Evolutionary conservation across 352 stramenopile species (phyloP).

Genomic region (Phytophthora tentaculata): DNA sequence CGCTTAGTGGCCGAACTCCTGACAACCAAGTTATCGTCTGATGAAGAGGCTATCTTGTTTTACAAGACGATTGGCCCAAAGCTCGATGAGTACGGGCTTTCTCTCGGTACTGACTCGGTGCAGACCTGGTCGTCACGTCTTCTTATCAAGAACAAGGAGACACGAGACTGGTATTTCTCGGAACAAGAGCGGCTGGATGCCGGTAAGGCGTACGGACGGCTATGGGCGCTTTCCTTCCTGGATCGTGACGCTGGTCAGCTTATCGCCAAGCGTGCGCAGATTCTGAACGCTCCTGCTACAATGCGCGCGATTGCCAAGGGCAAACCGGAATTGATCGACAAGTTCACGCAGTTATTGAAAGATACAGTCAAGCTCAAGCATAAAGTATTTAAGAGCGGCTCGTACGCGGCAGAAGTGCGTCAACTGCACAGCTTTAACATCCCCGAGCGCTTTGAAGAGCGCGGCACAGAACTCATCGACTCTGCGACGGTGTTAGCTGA

Average conservation of each 20-base stretch:
- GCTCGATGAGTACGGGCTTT: slow-evolving; percentile 70
- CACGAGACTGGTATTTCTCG: slow-evolving; percentile 84
- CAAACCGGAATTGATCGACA: slow-evolving; percentile 86
- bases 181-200: slow-evolving; percentile 83
- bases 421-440: slow-evolving; percentile 62
- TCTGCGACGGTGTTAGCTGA: slow-evolving; percentile 61
- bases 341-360: slow-evolving; percentile 88
- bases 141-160: slow-evolving; percentile 91
- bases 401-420: slow-evolving; percentile 62
- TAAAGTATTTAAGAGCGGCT: slow-evolving; percentile 87
- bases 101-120: slow-evolving; percentile 67
- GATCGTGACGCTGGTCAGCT: slow-evolving; percentile 77
- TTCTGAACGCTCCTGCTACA: slow-evolving; percentile 73
- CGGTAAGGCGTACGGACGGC: slow-evolving; percentile 72
- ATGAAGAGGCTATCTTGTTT: slow-evolving; percentile 78
- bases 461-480: slow-evolving; percentile 67
- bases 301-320: slow-evolving; percentile 70
- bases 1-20: slow-evolving; percentile 60
- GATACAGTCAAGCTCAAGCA: slow-evolving; percentile 88
- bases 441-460: slow-evolving; percentile 81
- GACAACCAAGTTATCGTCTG: slow-evolving; percentile 48
- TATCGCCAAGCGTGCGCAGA: slow-evolving; percentile 75
- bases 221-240: slow-evolving; percentile 85
- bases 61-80: slow-evolving; percentile 62
- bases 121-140: slow-evolving; percentile 87